Percentiles rank a stretch among this genome's conserved stretches.
These are phyloP conservation scores for Fusarium napiforme DNA, from an alignment of 2,329 filamentous ascomycete species.

Conservation along the genomic window DNA sequence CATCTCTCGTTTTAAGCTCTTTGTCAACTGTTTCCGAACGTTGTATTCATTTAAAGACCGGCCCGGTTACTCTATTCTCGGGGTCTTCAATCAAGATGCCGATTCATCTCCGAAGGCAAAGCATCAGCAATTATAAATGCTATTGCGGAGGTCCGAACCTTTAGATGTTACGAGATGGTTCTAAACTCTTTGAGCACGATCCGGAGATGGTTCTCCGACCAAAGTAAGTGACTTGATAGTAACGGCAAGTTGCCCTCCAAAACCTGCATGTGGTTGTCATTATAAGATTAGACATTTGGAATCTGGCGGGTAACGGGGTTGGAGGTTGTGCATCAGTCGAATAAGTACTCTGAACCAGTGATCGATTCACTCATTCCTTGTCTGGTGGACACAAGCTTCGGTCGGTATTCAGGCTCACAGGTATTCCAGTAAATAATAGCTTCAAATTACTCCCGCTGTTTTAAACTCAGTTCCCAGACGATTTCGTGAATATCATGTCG, in stretches of 20 bases:
- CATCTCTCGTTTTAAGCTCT: not conserved
- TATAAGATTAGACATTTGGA: not conserved
- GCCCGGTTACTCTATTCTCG: not conserved
- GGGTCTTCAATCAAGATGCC: not conserved
- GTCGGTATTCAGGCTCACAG: conserved; percentile 9
- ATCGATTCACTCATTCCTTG: not conserved
- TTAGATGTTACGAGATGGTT: not conserved
- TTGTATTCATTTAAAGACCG: not conserved
- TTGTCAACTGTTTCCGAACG: not conserved
- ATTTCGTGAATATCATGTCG: conserved; percentile 30
- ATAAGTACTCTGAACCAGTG: not conserved
- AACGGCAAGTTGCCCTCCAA: not conserved
- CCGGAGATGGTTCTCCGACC: not conserved
- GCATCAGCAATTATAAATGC: not conserved
- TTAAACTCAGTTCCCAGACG: not conserved
- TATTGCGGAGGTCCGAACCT: not conserved
- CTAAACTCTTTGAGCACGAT: too few species aligned
- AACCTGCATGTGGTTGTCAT: not conserved
- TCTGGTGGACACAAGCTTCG: not conserved
- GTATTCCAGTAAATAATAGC: not conserved
- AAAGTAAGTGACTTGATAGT: not conserved
- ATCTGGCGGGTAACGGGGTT: not conserved
- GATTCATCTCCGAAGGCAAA: not conserved
- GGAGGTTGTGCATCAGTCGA: not conserved
- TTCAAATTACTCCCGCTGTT: conserved; percentile 11